phyloP scores from a whole-genome alignment of 2,329 filamentous ascomycete species.

The Rhexocercosporidium sp. region DNA sequence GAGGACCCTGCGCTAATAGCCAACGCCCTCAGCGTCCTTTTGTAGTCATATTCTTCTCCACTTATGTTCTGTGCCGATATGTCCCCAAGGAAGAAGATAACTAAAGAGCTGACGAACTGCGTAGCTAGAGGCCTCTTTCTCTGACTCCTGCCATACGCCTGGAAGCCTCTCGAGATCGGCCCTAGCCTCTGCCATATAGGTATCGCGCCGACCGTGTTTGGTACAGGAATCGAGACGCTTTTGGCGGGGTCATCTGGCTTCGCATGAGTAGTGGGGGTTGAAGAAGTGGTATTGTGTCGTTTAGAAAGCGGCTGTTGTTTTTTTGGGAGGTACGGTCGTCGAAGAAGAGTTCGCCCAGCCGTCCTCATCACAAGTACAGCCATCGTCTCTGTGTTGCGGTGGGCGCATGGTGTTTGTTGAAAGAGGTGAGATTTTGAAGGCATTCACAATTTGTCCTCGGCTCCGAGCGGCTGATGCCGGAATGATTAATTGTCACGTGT shows the following conservation, averaged over 20 bases:
- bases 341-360: constrained; percentile 30
- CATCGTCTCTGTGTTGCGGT: constrained; percentile 31
- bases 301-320: constrained; percentile 29
- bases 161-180: constrained; percentile 57
- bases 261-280: constrained; percentile 20
- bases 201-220: constrained; percentile 47
- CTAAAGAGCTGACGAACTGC: constrained; percentile 75
- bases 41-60: constrained; percentile 67
- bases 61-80: constrained; percentile 75
- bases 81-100: constrained; percentile 82
- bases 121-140: constrained; percentile 75
- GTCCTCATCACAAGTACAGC: constrained; percentile 32
- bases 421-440: constrained; percentile 1
- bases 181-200: constrained; percentile 62
- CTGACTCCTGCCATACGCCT: constrained; percentile 74
- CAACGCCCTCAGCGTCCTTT: constrained; percentile 72
- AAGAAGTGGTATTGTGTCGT: constrained; percentile 25
- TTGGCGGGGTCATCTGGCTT: constrained; percentile 32
- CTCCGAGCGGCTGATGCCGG: constrained; percentile 1
- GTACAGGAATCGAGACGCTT: constrained; percentile 48
- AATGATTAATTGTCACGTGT: neutral
- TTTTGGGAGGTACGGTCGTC: constrained; percentile 30
- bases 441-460: constrained; percentile 1
- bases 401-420: constrained; percentile 24
- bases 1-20: constrained; percentile 74